phyloP scores from a whole-genome alignment of 805 yeast species.

The Gaillardinia entomophila region DNA sequence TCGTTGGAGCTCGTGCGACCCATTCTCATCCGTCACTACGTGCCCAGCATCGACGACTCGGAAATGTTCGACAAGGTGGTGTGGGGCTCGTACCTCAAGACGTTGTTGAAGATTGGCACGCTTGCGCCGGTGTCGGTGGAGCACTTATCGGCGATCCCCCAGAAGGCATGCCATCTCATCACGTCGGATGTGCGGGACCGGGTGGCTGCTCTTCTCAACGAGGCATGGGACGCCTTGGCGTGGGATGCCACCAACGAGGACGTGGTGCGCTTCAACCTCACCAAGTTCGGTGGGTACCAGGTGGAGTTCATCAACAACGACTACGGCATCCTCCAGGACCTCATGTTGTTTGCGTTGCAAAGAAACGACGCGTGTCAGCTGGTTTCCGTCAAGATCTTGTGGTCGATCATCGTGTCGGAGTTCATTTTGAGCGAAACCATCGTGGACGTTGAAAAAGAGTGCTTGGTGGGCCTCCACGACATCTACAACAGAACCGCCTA shows the following conservation, averaged over 20 bases:
- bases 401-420: slow-evolving; percentile 69
- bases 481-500: slow-evolving; percentile 54
- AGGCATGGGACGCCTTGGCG: slow-evolving; percentile 73
- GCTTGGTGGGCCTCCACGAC: slow-evolving; percentile 58
- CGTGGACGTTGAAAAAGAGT: slow-evolving; percentile 56
- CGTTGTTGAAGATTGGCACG: slow-evolving; percentile 52
- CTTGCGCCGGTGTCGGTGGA: slow-evolving; percentile 67
- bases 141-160: slow-evolving; percentile 65
- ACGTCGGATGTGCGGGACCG: slow-evolving; percentile 59
- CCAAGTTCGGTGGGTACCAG: slow-evolving; percentile 66
- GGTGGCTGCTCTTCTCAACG: slow-evolving; percentile 48
- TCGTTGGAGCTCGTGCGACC: slow-evolving; percentile 50
- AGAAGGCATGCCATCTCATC: slow-evolving; percentile 60
- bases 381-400: slow-evolving; percentile 60
- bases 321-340: slow-evolving; percentile 55
- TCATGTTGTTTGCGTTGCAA: slow-evolving; percentile 66
- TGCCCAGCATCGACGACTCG: slow-evolving; percentile 47
- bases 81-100: slow-evolving; percentile 65
- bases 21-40: slow-evolving; percentile 41
- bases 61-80: slow-evolving; percentile 52
- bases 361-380: slow-evolving; percentile 54
- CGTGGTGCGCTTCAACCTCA: slow-evolving; percentile 50
- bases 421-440: slow-evolving; percentile 52
- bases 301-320: slow-evolving; percentile 53
- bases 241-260: slow-evolving; percentile 52